phyloP scores from a whole-genome alignment of 805 yeast species.

The Kuraishia ogatae region DNA sequence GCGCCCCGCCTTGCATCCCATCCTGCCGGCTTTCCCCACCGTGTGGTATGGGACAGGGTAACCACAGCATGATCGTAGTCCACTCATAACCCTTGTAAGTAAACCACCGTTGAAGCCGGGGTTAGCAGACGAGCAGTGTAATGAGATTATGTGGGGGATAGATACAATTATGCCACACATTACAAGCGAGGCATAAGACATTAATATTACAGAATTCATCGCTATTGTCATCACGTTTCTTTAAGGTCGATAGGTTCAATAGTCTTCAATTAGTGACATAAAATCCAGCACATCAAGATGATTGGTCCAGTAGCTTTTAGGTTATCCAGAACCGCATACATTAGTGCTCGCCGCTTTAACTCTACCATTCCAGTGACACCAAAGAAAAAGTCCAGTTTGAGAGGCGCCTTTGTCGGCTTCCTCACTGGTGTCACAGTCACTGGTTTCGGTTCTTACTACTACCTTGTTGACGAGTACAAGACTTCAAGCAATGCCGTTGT shows the following conservation, averaged over 20 bases:
- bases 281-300: background rate
- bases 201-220: too few species aligned
- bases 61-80: background rate
- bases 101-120: background rate
- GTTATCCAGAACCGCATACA: background rate
- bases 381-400: constrained; percentile 18
- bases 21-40: background rate
- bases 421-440: constrained; percentile 68
- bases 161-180: background rate
- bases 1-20: background rate
- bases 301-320: background rate
- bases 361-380: constrained; percentile 4
- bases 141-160: background rate
- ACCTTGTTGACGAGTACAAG: constrained; percentile 70
- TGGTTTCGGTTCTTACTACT: constrained; percentile 70
- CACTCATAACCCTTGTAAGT: background rate
- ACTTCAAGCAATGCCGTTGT: constrained; percentile 63
- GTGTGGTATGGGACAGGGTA: background rate
- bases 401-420: constrained; percentile 60
- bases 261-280: too few species aligned
- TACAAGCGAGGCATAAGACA: too few species aligned
- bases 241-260: too few species aligned
- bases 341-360: background rate
- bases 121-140: background rate
- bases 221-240: too few species aligned